phyloP scores from a whole-genome alignment of 495 filamentous ascomycete species.

The Penicillium psychrofluorescens region DNA sequence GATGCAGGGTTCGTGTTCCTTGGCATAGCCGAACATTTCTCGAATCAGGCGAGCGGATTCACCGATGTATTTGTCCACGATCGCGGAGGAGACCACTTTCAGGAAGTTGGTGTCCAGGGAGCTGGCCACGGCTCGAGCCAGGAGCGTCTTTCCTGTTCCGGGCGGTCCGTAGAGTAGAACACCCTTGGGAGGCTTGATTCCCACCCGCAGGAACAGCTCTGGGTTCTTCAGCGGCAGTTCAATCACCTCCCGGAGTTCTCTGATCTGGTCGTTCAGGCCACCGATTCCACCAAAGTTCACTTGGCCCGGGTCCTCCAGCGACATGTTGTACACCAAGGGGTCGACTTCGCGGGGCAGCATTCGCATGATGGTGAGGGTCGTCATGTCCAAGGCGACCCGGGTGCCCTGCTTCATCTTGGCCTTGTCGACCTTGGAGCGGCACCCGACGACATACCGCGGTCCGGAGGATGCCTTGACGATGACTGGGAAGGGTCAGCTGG shows the following conservation, averaged over 20 bases:
- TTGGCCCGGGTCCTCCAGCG: slow-evolving; percentile 93
- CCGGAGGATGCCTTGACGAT: slow-evolving; percentile 93
- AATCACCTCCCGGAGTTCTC: slow-evolving; percentile 96
- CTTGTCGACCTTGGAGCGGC: slow-evolving; percentile 96
- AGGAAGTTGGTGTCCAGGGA: slow-evolving; percentile 97
- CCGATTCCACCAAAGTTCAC: slow-evolving; percentile 99
- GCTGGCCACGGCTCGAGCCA: slow-evolving; percentile 94
- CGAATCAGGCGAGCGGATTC: slow-evolving; percentile 95
- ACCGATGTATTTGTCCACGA: slow-evolving; percentile 99
- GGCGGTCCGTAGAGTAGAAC: slow-evolving; percentile 96
- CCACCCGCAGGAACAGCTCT: slow-evolving; percentile 91
- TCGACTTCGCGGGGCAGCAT: slow-evolving; percentile 99
- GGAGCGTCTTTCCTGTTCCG: slow-evolving; percentile 93
- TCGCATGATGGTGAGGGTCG: slow-evolving; percentile 98
- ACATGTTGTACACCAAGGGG: slow-evolving; percentile 99
- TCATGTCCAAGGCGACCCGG: slow-evolving; percentile 98
- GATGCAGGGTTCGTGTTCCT: slow-evolving; percentile 99
- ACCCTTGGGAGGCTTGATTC: slow-evolving; percentile 98
- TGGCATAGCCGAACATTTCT: slow-evolving; percentile 99
- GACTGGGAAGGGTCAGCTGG: slow-evolving; percentile 32
- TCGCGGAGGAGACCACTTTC: slow-evolving; percentile 99
- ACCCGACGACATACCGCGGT: slow-evolving; percentile 96
- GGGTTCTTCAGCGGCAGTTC: slow-evolving; percentile 98
- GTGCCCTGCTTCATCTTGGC: slow-evolving; percentile 95
- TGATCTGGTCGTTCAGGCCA: slow-evolving; percentile 97